A percentile compares a stretch with the other conserved stretches of the same genome.
Evolutionary conservation across 2,329 filamentous ascomycete genomes (phyloP).

Genomic region (Rachicladosporium sp.): DNA sequence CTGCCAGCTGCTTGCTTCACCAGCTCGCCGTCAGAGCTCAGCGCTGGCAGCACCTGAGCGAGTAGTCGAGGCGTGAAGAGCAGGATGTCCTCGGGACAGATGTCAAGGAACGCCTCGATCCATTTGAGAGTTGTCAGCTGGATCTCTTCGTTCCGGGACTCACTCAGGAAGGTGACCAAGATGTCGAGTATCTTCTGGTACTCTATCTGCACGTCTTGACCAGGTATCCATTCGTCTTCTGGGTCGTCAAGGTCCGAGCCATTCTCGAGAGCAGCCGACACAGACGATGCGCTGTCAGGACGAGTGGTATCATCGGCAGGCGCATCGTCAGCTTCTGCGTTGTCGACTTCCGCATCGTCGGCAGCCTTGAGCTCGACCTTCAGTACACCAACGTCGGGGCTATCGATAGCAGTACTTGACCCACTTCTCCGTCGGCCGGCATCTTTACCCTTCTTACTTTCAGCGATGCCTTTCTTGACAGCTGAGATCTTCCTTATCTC

Average conservation of each 20-base stretch:
- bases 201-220: slow-evolving; percentile 91
- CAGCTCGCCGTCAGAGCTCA: slow-evolving; percentile 81
- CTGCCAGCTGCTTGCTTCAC: slow-evolving; percentile 79
- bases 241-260: slow-evolving; percentile 34
- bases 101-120: slow-evolving; percentile 94
- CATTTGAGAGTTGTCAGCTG: slow-evolving; percentile 82
- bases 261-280: slow-evolving; percentile 42
- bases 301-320: slow-evolving; percentile 29
- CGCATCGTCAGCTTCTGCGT: slow-evolving; percentile 1
- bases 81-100: slow-evolving; percentile 91
- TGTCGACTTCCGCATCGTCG: slow-evolving; percentile 4
- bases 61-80: slow-evolving; percentile 88
- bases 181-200: slow-evolving; percentile 87
- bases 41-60: slow-evolving; percentile 81
- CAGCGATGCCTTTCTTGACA: slow-evolving; percentile 81
- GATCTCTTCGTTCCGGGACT: slow-evolving; percentile 76
- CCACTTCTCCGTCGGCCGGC: slow-evolving; percentile 30
- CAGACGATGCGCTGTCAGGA: slow-evolving; percentile 36
- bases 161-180: slow-evolving; percentile 75
- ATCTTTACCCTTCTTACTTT: slow-evolving; percentile 66
- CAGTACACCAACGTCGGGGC: no score
- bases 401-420: slow-evolving; percentile 7
- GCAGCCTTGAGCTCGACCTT: no score
- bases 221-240: slow-evolving; percentile 93
- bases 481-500: slow-evolving; percentile 92